phyloP scores from a whole-genome alignment of 164 flowering plant species.

The Santalum album region DNA sequence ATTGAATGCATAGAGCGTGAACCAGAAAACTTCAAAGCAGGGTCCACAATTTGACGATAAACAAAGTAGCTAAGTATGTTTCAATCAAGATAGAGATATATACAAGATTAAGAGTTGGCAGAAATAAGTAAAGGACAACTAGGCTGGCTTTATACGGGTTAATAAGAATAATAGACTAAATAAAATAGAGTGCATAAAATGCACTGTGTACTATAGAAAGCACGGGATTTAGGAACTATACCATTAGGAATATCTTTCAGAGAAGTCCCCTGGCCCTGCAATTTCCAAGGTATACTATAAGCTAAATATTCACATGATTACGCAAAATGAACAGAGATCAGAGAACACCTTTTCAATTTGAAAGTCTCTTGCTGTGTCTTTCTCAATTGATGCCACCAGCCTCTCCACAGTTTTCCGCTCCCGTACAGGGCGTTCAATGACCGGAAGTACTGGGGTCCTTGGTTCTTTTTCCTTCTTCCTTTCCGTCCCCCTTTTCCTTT shows the following conservation, averaged over 20 bases:
- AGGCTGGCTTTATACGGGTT: no score
- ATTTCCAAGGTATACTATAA: conserved; percentile 11
- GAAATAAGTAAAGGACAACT: no score
- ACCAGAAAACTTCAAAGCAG: background rate
- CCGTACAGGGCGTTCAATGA: conserved; percentile 62
- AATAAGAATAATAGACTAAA: no score
- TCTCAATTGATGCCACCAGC: conserved; percentile 64
- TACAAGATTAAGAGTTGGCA: no score
- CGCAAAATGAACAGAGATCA: background rate
- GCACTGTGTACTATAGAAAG: no score
- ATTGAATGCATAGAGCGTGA: background rate
- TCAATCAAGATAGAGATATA: no score
- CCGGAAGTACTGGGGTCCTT: conserved; percentile 35
- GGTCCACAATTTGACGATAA: no score
- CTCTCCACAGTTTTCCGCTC: conserved; percentile 69
- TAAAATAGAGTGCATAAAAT: no score
- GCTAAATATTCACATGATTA: background rate
- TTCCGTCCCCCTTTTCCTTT: conserved; percentile 16
- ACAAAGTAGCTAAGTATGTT: no score
- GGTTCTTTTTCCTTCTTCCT: conserved; percentile 34
- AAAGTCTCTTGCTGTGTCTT: conserved; percentile 45
- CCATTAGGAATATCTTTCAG: conserved; percentile 89
- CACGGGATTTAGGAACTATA: conserved; percentile 12
- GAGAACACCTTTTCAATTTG: conserved; percentile 53
- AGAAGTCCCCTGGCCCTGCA: conserved; percentile 82